Base-by-base conservation (phyloP, 1,139 yeast species). In the Suzukiozyma palmioleophila region DNA sequence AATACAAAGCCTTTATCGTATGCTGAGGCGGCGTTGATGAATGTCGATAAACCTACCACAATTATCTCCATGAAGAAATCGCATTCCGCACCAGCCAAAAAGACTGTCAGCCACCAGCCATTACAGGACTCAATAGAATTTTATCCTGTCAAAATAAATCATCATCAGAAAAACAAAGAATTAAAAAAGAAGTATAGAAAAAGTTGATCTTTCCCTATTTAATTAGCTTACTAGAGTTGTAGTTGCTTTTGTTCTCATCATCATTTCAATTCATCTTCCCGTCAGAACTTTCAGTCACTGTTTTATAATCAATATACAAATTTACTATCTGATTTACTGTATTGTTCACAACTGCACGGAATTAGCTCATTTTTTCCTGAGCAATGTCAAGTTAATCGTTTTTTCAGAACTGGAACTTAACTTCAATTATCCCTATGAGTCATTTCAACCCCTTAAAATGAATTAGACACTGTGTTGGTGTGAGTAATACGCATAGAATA, bases 11-110 rank as follows among this genome's bases (percentile, higher is more conserved):
- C 62, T 41, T 59, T 70, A 49, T 62, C 71, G 22, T 71, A 70
- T 43, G 76, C 77, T 12, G 75, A 71, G 46, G 76, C 62, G 27
- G 75, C 76, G 11, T 52, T 59, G 21, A 46, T 68, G 46, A 56
- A 62, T 28, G 48, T 49, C 40, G 42, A 52, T 39, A 55, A 51
- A 42, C 43, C 42, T 8, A 12, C 38, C 26, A 27, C 15, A n/a
- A 14, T 35, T 13, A 24, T 25, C n/a, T 12, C 21, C 21, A 33
- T 22, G 29, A 33, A 25, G 25, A 26, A 26, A 11, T 18, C 13
- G 14, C 11, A 8, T 3, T 8, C 16, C 4, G 14, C 12, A 13
- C 12, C 14, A 3, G 15, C 6, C 12, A 28, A 28, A 15, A 28
- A 28, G 16, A 12, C 14, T 8, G 31, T 28, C 16, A 14, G 7